phyloP scores from a whole-genome alignment of 257 asterid genomes.

The Phtheirospermum japonicum region DNA sequence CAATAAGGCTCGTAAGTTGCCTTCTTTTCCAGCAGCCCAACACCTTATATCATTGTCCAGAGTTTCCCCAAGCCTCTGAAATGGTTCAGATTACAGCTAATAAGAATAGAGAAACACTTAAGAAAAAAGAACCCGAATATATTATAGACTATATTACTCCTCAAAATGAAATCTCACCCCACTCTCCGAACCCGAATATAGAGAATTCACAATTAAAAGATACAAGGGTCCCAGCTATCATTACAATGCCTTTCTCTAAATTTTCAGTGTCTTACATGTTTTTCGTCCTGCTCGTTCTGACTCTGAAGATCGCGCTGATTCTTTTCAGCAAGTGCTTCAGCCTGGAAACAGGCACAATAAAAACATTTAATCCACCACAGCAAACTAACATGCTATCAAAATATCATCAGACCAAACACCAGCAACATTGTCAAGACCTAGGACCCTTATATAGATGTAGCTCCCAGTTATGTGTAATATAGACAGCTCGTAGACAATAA shows the following conservation, averaged over 20 bases:
- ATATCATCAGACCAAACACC: not conserved
- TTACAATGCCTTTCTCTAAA: conserved; percentile 3
- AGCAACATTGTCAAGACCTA: conserved; percentile 4
- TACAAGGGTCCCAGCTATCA: conserved; percentile 7
- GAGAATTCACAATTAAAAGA: not conserved
- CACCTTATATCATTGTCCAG: conserved; percentile 55
- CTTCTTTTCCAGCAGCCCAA: conserved; percentile 86
- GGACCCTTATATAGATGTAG: conserved; percentile 10
- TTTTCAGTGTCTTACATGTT: conserved; percentile 45
- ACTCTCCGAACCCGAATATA: not conserved
- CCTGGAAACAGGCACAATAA: conserved; percentile 40
- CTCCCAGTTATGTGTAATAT: not conserved
- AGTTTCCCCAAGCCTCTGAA: conserved; percentile 59
- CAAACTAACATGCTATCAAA: not conserved
- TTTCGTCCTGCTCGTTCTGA: conserved; percentile 70
- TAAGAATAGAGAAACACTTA: not conserved
- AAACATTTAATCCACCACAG: conserved; percentile 1
- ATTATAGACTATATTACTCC: no score
- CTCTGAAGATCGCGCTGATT: conserved; percentile 66
- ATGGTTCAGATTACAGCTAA: conserved; percentile 8
- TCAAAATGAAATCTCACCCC: not conserved
- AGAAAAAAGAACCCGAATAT: not conserved
- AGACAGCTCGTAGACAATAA: not conserved
- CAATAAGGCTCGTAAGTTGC: conserved; percentile 64
- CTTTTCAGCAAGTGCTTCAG: conserved; percentile 69